Conservation (phyloP, 106 monocot species). For the Dendrobium officinale region DNA sequence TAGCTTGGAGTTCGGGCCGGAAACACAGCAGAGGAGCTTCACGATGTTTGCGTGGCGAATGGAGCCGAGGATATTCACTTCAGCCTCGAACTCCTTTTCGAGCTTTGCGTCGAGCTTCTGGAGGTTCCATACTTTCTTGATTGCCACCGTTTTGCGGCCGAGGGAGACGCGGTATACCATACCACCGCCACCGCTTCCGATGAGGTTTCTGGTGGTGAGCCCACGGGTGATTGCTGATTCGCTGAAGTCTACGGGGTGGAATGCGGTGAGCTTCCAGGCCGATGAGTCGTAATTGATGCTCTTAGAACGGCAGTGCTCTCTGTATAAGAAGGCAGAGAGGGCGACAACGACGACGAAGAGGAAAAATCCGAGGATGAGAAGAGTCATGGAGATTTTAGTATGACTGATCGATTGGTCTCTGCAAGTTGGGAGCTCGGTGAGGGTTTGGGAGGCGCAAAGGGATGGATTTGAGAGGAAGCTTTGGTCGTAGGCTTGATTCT, state of each 20-base stretch:
- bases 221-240: constrained; percentile 26
- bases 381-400: constrained; percentile 8
- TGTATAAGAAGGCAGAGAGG: constrained; percentile 21
- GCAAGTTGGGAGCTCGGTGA: constrained; percentile 22
- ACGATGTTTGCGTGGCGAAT: constrained; percentile 64
- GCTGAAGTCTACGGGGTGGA: constrained; percentile 32
- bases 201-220: constrained; percentile 27
- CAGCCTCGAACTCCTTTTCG: constrained; percentile 34
- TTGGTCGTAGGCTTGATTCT: constrained; percentile 18
- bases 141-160: constrained; percentile 19
- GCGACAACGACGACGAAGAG: constrained; percentile 10
- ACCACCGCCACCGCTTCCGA: constrained; percentile 47
- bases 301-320: constrained; percentile 11
- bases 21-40: constrained; percentile 62
- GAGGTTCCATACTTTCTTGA: constrained; percentile 36
- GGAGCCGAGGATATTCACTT: constrained; percentile 35
- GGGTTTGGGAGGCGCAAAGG: constrained; percentile 19
- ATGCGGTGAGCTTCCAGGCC: constrained; percentile 41
- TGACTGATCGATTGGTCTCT: not conserved
- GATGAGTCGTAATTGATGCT: not conserved
- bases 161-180: constrained; percentile 27
- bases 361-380: constrained; percentile 24
- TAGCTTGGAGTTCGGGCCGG: constrained; percentile 43
- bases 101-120: constrained; percentile 20
- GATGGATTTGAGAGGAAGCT: constrained; percentile 38